These are phyloP conservation scores for Leptodermis oblonga DNA, from an alignment of 257 asterid genomes.

Conservation along the genomic window DNA sequence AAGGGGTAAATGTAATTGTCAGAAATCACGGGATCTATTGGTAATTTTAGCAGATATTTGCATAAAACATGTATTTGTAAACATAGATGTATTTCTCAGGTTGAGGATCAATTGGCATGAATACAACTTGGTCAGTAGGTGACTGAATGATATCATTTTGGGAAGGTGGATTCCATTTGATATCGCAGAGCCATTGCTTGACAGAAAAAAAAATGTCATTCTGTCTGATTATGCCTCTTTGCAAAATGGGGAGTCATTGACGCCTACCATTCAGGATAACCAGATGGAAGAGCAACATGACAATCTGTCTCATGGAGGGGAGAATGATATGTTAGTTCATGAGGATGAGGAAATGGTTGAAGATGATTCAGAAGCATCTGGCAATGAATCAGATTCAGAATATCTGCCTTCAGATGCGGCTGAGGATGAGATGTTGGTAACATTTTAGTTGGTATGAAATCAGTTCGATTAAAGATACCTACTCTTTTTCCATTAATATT, in stretches of 20 bases:
- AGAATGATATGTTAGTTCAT: slow-evolving; percentile 40
- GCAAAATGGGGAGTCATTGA: slow-evolving; percentile 38
- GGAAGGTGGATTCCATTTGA: slow-evolving; percentile 86
- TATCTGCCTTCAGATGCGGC: slow-evolving; percentile 23
- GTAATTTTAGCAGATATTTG: too few species aligned
- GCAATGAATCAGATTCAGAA: slow-evolving; percentile 52
- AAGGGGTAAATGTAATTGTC: too few species aligned
- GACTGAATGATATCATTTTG: slow-evolving; percentile 12
- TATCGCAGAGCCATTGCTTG: slow-evolving; percentile 65
- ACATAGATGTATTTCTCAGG: background rate
- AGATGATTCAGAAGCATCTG: slow-evolving; percentile 59
- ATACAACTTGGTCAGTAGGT: slow-evolving; percentile 1
- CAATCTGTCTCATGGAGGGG: slow-evolving; percentile 37
- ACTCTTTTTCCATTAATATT: background rate
- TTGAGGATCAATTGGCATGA: background rate
- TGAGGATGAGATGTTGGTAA: slow-evolving; percentile 50
- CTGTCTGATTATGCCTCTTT: slow-evolving; percentile 55
- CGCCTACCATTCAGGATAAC: slow-evolving; percentile 29
- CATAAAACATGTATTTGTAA: background rate
- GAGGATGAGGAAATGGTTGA: slow-evolving; percentile 60
- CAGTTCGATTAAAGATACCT: slow-evolving; percentile 48
- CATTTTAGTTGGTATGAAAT: slow-evolving; percentile 61
- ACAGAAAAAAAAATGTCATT: slow-evolving; percentile 57
- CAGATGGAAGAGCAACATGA: slow-evolving; percentile 44
- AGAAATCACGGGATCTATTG: too few species aligned